Base-by-base conservation (phyloP, 1,139 yeast genomes). In the Hansenula sp. region DNA sequence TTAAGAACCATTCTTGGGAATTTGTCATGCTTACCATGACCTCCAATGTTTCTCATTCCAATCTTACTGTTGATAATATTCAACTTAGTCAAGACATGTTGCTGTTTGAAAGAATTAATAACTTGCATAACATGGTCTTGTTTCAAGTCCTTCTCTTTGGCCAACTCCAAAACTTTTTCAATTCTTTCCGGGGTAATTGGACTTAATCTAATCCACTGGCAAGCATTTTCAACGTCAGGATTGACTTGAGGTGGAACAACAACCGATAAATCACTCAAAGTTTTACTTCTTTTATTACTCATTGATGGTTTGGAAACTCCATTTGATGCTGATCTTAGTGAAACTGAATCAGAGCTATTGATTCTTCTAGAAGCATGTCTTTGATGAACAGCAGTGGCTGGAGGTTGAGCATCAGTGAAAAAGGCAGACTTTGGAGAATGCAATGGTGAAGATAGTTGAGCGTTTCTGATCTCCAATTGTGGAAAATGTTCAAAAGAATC, bases 381-480 rank as follows among this genome's bases (percentile, higher is more conserved):
- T 21, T 24, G 21, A 31, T 15, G 31, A 7, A n/a, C 15, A 11
- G 31, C 31, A 7, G 15, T 5, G 25, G 18, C 18, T 9, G 34
- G 10, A 9, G 19, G 27, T 21, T 33, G 36, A n/a, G 36, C 21
- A 13, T 35, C 38, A 27, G 15, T 13, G 16, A 25, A 17, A 15
- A 19, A 12, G 8, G 9, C 32, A 5, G 33, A 25, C 11, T 39
- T 39, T 33, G 41, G 41, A 11, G 41, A 39, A 10, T 39, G 31
- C 15, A 39, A n/a, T 18, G 41, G 41, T 12, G 41, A 39, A 27
- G 37, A 39, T 12, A 27, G 16, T 35, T 35, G 38, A 13, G 31
- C n/a, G 9, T 35, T 35, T 24, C 15, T 34, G 8, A 24, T n/a
- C 8, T 35, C 16, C 25, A 27, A 4, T n/a, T 32, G 18, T 21